A percentile compares a stretch with the other conserved stretches of the same genome.
These are phyloP conservation scores for Lagerstroemia speciosa DNA, from an alignment of 345 rosid genomes.

Conservation along the genomic window DNA sequence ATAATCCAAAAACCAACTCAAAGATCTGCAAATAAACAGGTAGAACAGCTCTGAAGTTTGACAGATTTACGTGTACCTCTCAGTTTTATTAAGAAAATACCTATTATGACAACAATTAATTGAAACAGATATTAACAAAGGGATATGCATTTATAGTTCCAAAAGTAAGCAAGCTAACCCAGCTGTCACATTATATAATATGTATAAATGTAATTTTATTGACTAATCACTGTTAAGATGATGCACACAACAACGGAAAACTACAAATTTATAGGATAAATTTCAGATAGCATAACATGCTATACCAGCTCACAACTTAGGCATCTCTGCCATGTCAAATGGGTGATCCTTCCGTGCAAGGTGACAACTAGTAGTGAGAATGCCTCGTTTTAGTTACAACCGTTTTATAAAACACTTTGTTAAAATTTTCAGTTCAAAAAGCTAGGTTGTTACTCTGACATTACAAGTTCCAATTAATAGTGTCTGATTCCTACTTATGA, in stretches of 20 bases:
- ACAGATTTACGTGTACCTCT: not conserved
- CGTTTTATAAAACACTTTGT: not conserved
- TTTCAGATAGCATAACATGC: not conserved
- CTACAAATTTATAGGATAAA: not conserved
- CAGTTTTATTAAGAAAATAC: not conserved
- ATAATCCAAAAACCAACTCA: not conserved
- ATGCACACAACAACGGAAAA: not conserved
- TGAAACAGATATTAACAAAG: not conserved
- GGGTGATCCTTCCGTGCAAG: not conserved
- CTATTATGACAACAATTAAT: too few relatives aligned
- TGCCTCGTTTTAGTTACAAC: not conserved
- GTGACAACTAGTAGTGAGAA: not conserved
- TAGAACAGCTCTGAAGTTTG: not conserved
- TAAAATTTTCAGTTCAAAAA: not conserved
- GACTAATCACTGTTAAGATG: not conserved
- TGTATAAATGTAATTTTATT: not conserved
- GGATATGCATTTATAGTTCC: not conserved
- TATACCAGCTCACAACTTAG: not conserved
- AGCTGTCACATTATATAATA: not conserved
- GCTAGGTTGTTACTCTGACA: not conserved
- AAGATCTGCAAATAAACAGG: not conserved
- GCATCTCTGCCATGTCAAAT: not conserved
- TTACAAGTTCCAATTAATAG: not conserved
- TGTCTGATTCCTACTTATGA: not conserved
- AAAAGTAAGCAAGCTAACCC: not conserved